A percentile compares a stretch with the other conserved stretches of the same genome.
Evolutionary conservation across 2,329 filamentous ascomycete genomes (phyloP).

Genomic region (Fusarium clavum): DNA sequence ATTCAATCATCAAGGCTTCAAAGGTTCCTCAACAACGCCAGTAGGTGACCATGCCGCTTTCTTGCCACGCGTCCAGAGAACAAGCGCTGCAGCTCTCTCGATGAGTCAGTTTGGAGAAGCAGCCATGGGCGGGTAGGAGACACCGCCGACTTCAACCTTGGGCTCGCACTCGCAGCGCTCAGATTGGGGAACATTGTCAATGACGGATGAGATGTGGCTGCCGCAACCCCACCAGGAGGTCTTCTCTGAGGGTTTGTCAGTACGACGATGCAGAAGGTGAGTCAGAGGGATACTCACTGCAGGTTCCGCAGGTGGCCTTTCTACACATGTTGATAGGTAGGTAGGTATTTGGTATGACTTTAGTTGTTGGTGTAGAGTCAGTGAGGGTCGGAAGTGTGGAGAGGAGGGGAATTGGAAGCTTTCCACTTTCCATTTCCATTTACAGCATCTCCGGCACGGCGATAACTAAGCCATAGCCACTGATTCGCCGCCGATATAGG

Average conservation of each 20-base stretch:
- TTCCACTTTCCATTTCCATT: conserved; percentile 17
- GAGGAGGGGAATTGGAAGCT: not conserved
- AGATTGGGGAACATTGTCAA: conserved; percentile 67
- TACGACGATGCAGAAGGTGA: not conserved
- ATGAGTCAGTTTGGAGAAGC: conserved; percentile 56
- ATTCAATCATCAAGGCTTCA: conserved; percentile 20
- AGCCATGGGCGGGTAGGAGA: conserved; percentile 74
- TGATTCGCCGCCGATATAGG: conserved; percentile 18
- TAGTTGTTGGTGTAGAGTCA: not conserved
- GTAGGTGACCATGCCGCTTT: conserved; percentile 46
- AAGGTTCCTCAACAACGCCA: conserved; percentile 48
- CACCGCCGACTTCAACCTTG: conserved; percentile 69
- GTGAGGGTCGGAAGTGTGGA: conserved; percentile 12
- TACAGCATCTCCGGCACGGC: conserved; percentile 25
- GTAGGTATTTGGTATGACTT: not conserved
- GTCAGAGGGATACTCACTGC: conserved; percentile 62
- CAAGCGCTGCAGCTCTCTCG: conserved; percentile 42
- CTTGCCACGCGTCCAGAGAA: conserved; percentile 48
- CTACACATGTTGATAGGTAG: conserved; percentile 68
- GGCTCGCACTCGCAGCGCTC: conserved; percentile 76
- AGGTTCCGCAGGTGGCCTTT: conserved; percentile 70
- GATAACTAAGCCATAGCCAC: conserved; percentile 25
- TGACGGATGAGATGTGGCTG: conserved; percentile 69
- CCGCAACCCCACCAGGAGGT: conserved; percentile 74
- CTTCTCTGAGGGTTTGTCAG: conserved; percentile 35